Percentiles rank a stretch among this genome's conserved stretches.
These are phyloP conservation scores for Mallotus nudiflorus DNA, from an alignment of 345 rosid genomes.

Conservation along the genomic window DNA sequence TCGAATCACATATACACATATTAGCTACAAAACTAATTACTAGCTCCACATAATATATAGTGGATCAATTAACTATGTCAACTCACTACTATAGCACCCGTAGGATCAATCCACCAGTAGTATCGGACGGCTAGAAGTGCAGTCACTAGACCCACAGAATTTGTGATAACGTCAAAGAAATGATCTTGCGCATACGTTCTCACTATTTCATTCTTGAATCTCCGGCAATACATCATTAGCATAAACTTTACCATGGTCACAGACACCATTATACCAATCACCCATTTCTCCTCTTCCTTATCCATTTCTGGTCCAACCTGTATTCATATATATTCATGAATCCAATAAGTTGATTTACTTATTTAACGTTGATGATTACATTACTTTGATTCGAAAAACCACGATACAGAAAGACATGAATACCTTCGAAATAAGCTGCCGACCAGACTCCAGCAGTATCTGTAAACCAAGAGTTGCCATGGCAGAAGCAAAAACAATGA, in stretches of 20 bases:
- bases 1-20: no score
- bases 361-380: no score
- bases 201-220: constrained; percentile 41
- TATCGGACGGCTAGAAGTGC: constrained; percentile 36
- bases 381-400: no score
- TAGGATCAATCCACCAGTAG: constrained; percentile 43
- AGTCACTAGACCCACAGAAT: constrained; percentile 34
- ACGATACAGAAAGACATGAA: not conserved
- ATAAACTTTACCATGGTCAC: constrained; percentile 39
- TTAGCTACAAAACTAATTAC: no score
- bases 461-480: constrained; percentile 47
- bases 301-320: constrained; percentile 31
- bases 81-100: constrained; percentile 35
- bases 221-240: constrained; percentile 40
- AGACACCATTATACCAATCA: constrained; percentile 40
- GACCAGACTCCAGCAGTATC: constrained; percentile 37
- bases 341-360: no score
- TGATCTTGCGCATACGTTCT: constrained; percentile 44
- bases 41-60: no score
- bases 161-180: constrained; percentile 40
- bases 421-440: constrained; percentile 36
- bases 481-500: constrained; percentile 43
- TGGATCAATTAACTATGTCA: not conserved
- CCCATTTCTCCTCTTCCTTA: constrained; percentile 36
- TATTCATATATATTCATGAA: not conserved